phyloP scores from a whole-genome alignment of 1,284 basidiomycete species.

The Agroathelia rolfsii region DNA sequence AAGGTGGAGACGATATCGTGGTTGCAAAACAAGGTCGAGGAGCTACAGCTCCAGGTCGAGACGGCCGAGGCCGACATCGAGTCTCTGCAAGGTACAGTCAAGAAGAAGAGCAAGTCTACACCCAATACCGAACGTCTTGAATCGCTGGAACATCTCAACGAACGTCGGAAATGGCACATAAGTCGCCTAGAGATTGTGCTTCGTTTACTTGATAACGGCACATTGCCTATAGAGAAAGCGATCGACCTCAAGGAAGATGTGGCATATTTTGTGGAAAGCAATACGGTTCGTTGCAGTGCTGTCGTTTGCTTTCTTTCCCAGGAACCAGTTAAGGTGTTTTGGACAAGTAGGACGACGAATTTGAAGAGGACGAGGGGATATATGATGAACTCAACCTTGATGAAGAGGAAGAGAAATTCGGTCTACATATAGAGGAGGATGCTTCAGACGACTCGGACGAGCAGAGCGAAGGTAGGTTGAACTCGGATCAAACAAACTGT shows the following conservation, averaged over 20 bases:
- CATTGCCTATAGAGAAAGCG: constrained; percentile 77
- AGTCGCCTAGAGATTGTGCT: constrained; percentile 88
- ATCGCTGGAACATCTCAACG: constrained; percentile 84
- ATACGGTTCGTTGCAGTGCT: constrained; percentile 71
- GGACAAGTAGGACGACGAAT: constrained; percentile 78
- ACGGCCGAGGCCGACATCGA: constrained; percentile 94
- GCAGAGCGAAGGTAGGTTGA: constrained; percentile 55
- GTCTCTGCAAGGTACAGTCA: constrained; percentile 70
- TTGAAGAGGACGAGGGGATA: constrained; percentile 95
- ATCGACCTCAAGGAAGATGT: constrained; percentile 89
- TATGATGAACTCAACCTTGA: constrained; percentile 98
- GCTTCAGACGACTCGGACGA: constrained; percentile 63
- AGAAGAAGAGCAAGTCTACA: constrained; percentile 77
- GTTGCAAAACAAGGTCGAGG: constrained; percentile 84
- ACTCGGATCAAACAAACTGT: neutral
- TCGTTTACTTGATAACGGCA: constrained; percentile 90
- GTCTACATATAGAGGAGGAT: constrained; percentile 67
- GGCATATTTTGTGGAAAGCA: constrained; percentile 93
- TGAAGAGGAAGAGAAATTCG: constrained; percentile 92
- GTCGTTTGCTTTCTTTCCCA: constrained; percentile 8
- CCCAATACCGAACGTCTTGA: constrained; percentile 65
- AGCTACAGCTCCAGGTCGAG: constrained; percentile 90
- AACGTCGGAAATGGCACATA: constrained; percentile 94
- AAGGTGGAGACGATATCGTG: constrained; percentile 86
- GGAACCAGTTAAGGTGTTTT: constrained; percentile 15